phyloP scores from a whole-genome alignment of 768 basidiomycete genomes.

The Mycena vulgaris region DNA sequence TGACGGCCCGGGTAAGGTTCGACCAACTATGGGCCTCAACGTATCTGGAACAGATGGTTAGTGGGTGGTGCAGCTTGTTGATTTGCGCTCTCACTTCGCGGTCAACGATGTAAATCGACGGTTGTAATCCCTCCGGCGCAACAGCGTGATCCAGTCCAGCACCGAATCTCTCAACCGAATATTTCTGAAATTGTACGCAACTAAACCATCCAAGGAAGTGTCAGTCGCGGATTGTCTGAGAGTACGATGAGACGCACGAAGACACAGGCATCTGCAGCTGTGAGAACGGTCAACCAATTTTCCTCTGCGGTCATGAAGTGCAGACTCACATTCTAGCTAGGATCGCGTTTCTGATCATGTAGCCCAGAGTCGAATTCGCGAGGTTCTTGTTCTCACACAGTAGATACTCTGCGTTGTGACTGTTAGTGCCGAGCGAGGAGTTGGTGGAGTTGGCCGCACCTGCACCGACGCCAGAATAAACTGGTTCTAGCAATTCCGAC shows the following conservation, averaged over 20 bases:
- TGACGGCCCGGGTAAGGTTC: constrained; percentile 46
- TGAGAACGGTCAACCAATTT: constrained; percentile 50
- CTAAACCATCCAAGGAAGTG: not conserved
- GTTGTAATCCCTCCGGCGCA: constrained; percentile 11
- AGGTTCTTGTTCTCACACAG: constrained; percentile 45
- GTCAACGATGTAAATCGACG: constrained; percentile 11
- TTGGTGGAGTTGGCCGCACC: constrained; percentile 32
- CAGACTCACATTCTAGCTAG: constrained; percentile 63
- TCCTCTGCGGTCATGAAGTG: not conserved
- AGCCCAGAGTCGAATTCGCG: constrained; percentile 24
- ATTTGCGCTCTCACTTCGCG: constrained; percentile 10
- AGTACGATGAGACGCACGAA: constrained; percentile 37
- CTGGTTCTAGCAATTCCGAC: constrained; percentile 42
- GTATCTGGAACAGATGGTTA: constrained; percentile 25
- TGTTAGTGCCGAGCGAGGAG: not conserved
- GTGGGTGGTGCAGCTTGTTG: not conserved
- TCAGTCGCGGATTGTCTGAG: not conserved
- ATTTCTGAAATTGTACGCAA: constrained; percentile 26
- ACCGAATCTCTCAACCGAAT: not conserved
- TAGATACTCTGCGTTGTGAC: constrained; percentile 42
- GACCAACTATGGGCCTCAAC: constrained; percentile 27
- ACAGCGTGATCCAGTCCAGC: constrained; percentile 13
- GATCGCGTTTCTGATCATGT: constrained; percentile 52
- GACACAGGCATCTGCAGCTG: constrained; percentile 63
- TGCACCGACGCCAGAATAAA: constrained; percentile 41